Evolutionary conservation across 352 stramenopile genomes (phyloP), one percentile per base, ranked within the genome.

Genomic region (Globisporangium heterothallicum): DNA sequence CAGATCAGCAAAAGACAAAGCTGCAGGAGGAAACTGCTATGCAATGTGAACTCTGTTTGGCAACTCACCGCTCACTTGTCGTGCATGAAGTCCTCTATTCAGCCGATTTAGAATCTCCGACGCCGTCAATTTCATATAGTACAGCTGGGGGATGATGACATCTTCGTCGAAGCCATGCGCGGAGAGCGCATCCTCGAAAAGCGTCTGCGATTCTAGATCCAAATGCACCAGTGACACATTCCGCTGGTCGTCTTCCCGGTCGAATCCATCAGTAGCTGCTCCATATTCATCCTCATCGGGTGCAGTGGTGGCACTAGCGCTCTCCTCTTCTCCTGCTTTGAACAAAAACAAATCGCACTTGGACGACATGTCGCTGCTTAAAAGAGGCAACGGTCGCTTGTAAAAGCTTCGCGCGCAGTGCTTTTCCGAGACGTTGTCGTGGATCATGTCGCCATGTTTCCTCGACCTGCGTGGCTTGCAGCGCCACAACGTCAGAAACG

Each of bases 81-180:
- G 61, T 4, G 68, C 55, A 9, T 60, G 52, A 16, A 53, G 59
- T 0, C 55, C 54, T 35, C 69, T 58, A 35, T 87, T 87, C 3
- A 84, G 62, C 7, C 63, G 69, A 42, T 69, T 77, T 14, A 78
- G 59, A 6, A 87, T 77, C 47, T 85, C 76, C 8, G 62, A 75
- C 24, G 72, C 76, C 18, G 68, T 50, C 21, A 78, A 52, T 41
- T 80, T 87, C 63, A 85, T 84, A 40, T 78, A 67, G 9, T 74
- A 68, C 3, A 87, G 53, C 38, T 71, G 61, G 18, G 76, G 68
- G 27, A 77, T 47, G 25, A 72, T 67, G n/a, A 63, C 50, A 22
- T 80, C 64, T 14, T 58, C 42, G 19, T 82, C 64, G 27, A 87
- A 76, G 0, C 67, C 72, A 14, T 61, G 6, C 0, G 34, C 36